Evolutionary conservation across 139 green algal species (phyloP), one percentile per base, ranked within the genome.

Genomic region (Chlamydomonas sp.): DNA sequence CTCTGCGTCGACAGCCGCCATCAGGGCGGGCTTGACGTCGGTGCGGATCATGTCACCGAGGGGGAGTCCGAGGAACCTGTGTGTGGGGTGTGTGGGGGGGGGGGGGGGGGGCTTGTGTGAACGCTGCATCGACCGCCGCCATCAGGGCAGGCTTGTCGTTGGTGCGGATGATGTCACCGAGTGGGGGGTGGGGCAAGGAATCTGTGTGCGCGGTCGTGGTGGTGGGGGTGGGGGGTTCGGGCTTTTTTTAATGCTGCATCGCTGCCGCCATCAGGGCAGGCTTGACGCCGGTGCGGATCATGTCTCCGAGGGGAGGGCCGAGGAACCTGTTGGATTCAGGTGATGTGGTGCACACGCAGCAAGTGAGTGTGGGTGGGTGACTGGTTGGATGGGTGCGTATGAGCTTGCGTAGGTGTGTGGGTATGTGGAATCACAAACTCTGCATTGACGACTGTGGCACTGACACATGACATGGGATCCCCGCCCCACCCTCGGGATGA

Each of bases 91-190:
- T n/a, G n/a, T n/a, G n/a, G n/a, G n/a, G n/a, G n/a, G n/a, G n/a
- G n/a, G n/a, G n/a, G n/a, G n/a, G n/a, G 0, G 87, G 87, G 57
- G 91, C 90, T 71, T 90, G 87, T 3, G 66, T 75, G 67, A 97
- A 97, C 65, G 92, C 84, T 24, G 79, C 81, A 62, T 97, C 88
- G 31, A 99, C 83, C 28, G 81, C 77, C 5, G 87, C 80, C 85
- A 97, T 90, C 49, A 95, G 83, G 4, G 95, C 92, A 1, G 93
- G 90, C 85, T 98, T 99, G 35, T 98, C 81, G 50, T 93, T 85
- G 4, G 78, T 39, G 5, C 89, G 69, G 48, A 87, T 73, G 76
- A 86, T 81, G 39, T 78, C 78, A 6, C 48, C 71, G 20, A 89
- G 69, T 0, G 77, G 13, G 5, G 76, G 73, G 0, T n/a, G n/a